Conservation (phyloP, 495 filamentous ascomycete species). For the Aspergillus mulundensis region DNA sequence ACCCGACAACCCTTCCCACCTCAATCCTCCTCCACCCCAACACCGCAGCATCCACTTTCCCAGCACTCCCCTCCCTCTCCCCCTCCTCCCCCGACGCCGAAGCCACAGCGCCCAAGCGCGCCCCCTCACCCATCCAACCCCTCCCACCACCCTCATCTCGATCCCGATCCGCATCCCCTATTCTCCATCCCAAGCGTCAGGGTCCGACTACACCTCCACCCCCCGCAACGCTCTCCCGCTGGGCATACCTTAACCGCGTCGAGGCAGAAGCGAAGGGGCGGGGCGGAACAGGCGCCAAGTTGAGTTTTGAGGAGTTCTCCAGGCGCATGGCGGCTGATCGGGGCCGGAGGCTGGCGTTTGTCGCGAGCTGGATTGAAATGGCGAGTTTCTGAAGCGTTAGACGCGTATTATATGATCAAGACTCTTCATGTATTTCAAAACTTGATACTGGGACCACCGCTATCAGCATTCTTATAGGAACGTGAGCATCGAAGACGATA, state of each 20-base stretch:
- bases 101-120: constrained; percentile 35
- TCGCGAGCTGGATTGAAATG: constrained; percentile 85
- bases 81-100: constrained; percentile 36
- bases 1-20: constrained; percentile 19
- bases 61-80: constrained; percentile 31
- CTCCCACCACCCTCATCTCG: constrained; percentile 24
- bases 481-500: background rate
- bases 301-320: constrained; percentile 72
- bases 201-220: constrained; percentile 13
- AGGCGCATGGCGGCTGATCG: constrained; percentile 60
- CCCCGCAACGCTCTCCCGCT: constrained; percentile 48
- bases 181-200: constrained; percentile 9
- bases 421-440: background rate
- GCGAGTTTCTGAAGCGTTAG: constrained; percentile 47
- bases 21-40: constrained; percentile 33
- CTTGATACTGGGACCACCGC: background rate
- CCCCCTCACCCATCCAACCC: constrained; percentile 35
- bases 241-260: constrained; percentile 51
- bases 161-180: constrained; percentile 9
- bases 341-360: constrained; percentile 64
- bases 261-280: constrained; percentile 61
- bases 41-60: constrained; percentile 32
- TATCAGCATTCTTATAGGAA: background rate
- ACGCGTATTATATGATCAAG: background rate
- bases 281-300: constrained; percentile 69